Evolutionary conservation across 1,284 basidiomycete species (phyloP), one percentile per base, ranked within the genome.

Genomic region (Rhodotorula sp.): DNA sequence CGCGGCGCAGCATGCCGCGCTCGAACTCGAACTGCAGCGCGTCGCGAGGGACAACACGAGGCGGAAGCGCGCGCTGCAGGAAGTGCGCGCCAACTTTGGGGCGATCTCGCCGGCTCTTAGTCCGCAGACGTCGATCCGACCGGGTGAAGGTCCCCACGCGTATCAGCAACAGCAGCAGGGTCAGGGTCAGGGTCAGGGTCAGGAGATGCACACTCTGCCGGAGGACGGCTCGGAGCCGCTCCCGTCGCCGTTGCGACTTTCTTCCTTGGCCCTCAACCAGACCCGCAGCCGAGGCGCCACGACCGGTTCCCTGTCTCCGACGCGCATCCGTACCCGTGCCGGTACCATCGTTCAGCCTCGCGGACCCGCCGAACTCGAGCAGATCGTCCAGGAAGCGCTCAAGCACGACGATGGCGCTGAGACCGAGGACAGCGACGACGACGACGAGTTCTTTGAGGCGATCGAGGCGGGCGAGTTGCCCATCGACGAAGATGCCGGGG

Each of bases 371-470:
- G 72, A 76, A 29, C 70, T 76, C 14, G 70, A 70, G 56, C 69
- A 70, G 56, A 54, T 76, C 51, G 70, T 75, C 51, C 67, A 75
- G 16, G 61, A 58, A 18, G 75, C 70, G 18, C 67, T 73, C 21
- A 61, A 64, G n/a, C 63, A 66, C 60, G 59, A 74, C 67, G 51
- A 77, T 8, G 73, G 72, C 54, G 57, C 72, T 66, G 26, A 59
- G 71, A 52, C 76, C 26, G 58, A 68, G 23, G 84, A 84, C 16
- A 91, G 90, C 2, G 93, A 95, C 75, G 91, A 92, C 64, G 93
- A 95, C 79, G 94, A 98, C 83, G 94, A 98, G 82, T 98, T 98
- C 83, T 98, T 97, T 79, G 96, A 98, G 80, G 94, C 95, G 26
- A 94, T 97, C 79, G 96, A 98, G 80, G 84, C 88, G 16, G 90